Conservation (phyloP, 1,284 basidiomycete species). For the Calocybe gambosa region DNA sequence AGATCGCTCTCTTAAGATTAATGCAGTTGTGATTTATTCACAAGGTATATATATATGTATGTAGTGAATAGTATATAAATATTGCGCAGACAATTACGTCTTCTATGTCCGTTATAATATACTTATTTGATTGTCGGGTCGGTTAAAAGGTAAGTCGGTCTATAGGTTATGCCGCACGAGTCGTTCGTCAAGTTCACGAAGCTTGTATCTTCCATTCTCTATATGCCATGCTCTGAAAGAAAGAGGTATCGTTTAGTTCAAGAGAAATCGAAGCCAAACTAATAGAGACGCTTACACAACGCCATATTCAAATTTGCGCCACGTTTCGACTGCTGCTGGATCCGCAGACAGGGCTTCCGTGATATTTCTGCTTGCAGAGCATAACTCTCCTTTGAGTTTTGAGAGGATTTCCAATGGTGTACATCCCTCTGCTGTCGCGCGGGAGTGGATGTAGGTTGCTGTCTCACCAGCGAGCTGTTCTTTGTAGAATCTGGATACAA, state of each 20-base stretch:
- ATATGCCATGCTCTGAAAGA: conserved; percentile 7
- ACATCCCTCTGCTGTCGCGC: conserved; percentile 2
- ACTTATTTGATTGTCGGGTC: background rate
- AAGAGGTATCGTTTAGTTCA: background rate
- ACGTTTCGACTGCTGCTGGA: conserved; percentile 6
- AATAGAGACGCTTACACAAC: conserved; percentile 3
- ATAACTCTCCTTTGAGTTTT: conserved; percentile 4
- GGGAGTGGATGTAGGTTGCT: conserved; percentile 6
- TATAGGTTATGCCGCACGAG: background rate
- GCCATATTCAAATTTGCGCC: conserved; percentile 10
- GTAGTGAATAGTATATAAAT: too few relatives aligned
- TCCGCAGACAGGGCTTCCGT: conserved; percentile 2
- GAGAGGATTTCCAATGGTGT: conserved; percentile 2
- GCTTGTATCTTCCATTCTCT: conserved; percentile 8
- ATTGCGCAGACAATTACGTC: background rate
- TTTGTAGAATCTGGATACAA: conserved; percentile 8
- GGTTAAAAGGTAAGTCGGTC: background rate
- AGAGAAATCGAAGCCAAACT: background rate
- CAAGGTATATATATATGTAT: too few relatives aligned
- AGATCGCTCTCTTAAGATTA: too few relatives aligned
- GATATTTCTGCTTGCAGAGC: conserved; percentile 9
- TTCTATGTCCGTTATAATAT: background rate
- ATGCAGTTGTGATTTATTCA: too few relatives aligned
- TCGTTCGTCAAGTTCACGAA: conserved; percentile 4
- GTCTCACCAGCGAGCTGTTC: conserved; percentile 11